These are phyloP conservation scores for Pyrenula massariospora DNA, from an alignment of 495 filamentous ascomycete species.

Conservation along the genomic window DNA sequence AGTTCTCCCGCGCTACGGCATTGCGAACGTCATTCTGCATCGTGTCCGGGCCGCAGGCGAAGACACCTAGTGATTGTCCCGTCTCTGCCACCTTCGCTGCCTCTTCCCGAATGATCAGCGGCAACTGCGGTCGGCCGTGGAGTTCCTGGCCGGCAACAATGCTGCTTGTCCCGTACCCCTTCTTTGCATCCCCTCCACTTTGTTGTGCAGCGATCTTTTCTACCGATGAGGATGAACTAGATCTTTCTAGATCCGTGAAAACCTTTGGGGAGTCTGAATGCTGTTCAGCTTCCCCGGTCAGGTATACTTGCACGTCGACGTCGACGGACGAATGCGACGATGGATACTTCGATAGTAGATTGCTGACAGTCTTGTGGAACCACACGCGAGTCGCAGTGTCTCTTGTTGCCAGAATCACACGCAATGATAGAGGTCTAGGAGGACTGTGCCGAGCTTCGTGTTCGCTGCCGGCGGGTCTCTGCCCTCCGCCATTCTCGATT, in stretches of 20 bases:
- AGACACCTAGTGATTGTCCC: slow-evolving; percentile 26
- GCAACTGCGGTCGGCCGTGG: slow-evolving; percentile 25
- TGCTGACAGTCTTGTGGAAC: neutral
- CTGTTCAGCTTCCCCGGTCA: neutral
- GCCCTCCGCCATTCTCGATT: neutral
- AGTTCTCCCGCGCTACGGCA: slow-evolving; percentile 34
- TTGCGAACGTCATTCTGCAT: slow-evolving; percentile 38
- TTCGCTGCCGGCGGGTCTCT: neutral
- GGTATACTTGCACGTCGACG: neutral
- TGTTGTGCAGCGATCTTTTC: slow-evolving; percentile 6
- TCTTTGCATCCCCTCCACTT: slow-evolving; percentile 9
- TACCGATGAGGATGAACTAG: slow-evolving; percentile 3
- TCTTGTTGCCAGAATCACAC: neutral
- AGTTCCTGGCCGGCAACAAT: neutral
- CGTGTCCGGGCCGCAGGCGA: slow-evolving; percentile 36
- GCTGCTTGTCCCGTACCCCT: slow-evolving; percentile 9
- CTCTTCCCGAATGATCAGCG: slow-evolving; percentile 13
- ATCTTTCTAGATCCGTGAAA: slow-evolving; percentile 1
- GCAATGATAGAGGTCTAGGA: neutral
- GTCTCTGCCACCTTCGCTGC: slow-evolving; percentile 8
- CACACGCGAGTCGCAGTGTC: neutral
- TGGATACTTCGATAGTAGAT: neutral
- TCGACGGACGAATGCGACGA: neutral
- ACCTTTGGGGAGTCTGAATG: neutral
- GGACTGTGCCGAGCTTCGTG: neutral